A percentile compares a stretch with the other conserved stretches of the same genome.
Evolutionary conservation across 2,329 filamentous ascomycete species (phyloP).

Genomic region (Chrysoporthe puriensis): DNA sequence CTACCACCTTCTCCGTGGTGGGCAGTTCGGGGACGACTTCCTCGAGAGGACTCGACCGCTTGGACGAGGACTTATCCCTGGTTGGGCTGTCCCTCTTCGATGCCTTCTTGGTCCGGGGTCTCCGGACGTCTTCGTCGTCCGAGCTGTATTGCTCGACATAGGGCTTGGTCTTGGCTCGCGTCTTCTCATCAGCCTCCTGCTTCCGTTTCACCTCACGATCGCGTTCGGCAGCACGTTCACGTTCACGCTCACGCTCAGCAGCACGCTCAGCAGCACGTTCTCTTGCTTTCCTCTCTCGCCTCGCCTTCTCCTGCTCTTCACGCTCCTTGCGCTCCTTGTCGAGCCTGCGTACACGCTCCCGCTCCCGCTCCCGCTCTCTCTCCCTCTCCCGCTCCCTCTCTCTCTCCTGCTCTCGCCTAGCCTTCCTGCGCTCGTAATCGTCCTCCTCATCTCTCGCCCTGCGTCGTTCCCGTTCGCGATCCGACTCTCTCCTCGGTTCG

Average conservation of each 20-base stretch:
- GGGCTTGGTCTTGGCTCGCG: slow-evolving; percentile 31
- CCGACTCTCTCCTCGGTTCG: slow-evolving; percentile 29
- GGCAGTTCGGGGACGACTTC: slow-evolving; percentile 26
- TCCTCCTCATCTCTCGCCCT: slow-evolving; percentile 36
- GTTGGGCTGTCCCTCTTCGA: slow-evolving; percentile 36
- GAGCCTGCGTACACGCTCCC: slow-evolving; percentile 31
- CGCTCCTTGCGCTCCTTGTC: slow-evolving; percentile 16
- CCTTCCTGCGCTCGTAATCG: slow-evolving; percentile 26
- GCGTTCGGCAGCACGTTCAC: background rate
- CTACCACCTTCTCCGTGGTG: background rate
- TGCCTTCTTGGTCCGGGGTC: slow-evolving; percentile 35
- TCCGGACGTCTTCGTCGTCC: slow-evolving; percentile 35
- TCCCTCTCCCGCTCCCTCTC: slow-evolving; percentile 43
- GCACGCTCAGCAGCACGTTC: slow-evolving; percentile 22
- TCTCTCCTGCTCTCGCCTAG: slow-evolving; percentile 43
- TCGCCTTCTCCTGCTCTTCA: slow-evolving; percentile 14
- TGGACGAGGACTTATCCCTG: slow-evolving; percentile 31
- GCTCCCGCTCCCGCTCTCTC: slow-evolving; percentile 41
- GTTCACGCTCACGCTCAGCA: slow-evolving; percentile 21
- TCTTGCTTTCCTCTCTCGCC: slow-evolving; percentile 27
- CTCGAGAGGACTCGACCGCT: slow-evolving; percentile 21
- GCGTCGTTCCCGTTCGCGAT: slow-evolving; percentile 34
- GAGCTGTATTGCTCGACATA: slow-evolving; percentile 35
- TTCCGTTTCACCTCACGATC: slow-evolving; percentile 30
- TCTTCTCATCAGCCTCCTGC: slow-evolving; percentile 37